phyloP scores from a whole-genome alignment of 345 rosid species.

The Murraya paniculata region DNA sequence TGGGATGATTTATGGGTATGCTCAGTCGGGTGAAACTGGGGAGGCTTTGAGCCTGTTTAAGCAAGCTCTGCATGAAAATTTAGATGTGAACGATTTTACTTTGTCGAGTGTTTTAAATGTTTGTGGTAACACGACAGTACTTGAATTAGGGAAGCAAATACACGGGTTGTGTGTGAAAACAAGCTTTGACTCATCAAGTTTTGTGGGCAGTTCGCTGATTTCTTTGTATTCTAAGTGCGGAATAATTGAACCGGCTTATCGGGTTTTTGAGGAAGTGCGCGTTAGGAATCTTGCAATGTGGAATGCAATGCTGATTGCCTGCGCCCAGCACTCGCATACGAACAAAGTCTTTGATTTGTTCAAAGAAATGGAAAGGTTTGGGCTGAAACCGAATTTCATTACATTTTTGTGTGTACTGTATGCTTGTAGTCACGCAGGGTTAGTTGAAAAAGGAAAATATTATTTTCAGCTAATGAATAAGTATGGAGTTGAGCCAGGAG shows the following conservation, averaged over 20 bases:
- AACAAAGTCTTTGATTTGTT: constrained; percentile 50
- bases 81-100: constrained; percentile 81
- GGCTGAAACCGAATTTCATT: constrained; percentile 76
- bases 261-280: constrained; percentile 50
- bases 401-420: constrained; percentile 70
- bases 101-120: constrained; percentile 73
- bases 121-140: constrained; percentile 65
- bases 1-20: constrained; percentile 83
- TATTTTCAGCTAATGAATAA: constrained; percentile 73
- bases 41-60: constrained; percentile 73
- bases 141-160: constrained; percentile 83
- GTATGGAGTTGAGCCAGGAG: constrained; percentile 58
- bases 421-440: constrained; percentile 90
- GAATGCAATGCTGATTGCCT: constrained; percentile 88
- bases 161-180: constrained; percentile 80
- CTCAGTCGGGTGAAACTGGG: constrained; percentile 67
- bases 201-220: constrained; percentile 76
- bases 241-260: constrained; percentile 58
- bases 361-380: constrained; percentile 46
- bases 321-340: constrained; percentile 69
- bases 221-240: constrained; percentile 84
- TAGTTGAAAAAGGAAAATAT: constrained; percentile 55
- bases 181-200: constrained; percentile 59
- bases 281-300: constrained; percentile 75
- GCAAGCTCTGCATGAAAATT: constrained; percentile 44